Conservation (phyloP, 73 alveolate genomes). For the Durusdinium trenchii region DNA sequence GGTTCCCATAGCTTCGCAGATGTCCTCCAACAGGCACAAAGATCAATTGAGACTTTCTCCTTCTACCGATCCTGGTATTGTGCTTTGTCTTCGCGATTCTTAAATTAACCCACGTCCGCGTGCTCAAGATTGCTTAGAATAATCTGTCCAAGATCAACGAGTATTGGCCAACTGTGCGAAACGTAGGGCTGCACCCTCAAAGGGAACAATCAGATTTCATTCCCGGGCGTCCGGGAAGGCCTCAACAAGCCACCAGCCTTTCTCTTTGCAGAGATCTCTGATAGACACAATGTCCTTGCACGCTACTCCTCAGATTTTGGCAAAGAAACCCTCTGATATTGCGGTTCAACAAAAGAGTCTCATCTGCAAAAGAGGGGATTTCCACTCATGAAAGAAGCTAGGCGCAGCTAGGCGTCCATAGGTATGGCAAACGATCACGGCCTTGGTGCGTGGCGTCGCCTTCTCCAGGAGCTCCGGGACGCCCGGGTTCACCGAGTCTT, state of each 20-base stretch:
- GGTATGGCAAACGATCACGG: conserved; percentile 93
- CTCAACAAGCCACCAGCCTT: conserved; percentile 94
- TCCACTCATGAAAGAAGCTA: background rate
- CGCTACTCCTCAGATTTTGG: conserved; percentile 44
- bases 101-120: too few relatives aligned
- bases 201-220: too few relatives aligned
- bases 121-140: too few relatives aligned
- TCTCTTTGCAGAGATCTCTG: conserved; percentile 71
- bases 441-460: conserved; percentile 95
- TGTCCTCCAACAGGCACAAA: too few relatives aligned
- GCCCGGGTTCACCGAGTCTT: conserved; percentile 89
- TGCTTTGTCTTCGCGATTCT: too few relatives aligned
- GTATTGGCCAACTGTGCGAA: too few relatives aligned
- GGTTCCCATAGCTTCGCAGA: conserved; percentile 95
- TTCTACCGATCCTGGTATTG: too few relatives aligned
- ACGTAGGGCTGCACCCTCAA: too few relatives aligned
- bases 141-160: too few relatives aligned
- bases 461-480: conserved; percentile 57
- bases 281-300: conserved; percentile 71
- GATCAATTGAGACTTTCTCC: too few relatives aligned
- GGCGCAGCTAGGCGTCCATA: conserved; percentile 26
- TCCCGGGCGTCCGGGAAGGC: background rate
- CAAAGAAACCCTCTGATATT: background rate
- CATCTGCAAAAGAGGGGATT: background rate
- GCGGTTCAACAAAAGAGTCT: background rate